These are phyloP conservation scores for Sporodiniella umbellata DNA, from an alignment of 371 early-diverging fungal species.

Conservation along the genomic window DNA sequence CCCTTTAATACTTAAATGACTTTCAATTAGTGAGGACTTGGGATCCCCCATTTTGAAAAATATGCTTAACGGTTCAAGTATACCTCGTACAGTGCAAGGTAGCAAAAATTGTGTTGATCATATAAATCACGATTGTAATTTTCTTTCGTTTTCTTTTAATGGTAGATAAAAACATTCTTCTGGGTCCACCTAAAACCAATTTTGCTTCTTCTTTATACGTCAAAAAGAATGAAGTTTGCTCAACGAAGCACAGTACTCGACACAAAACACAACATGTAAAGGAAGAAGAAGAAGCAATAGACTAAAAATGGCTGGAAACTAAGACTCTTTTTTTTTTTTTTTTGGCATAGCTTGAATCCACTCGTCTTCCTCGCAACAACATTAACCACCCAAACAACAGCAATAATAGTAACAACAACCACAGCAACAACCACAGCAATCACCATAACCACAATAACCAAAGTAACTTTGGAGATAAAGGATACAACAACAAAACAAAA, in stretches of 20 bases:
- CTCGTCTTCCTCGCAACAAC: not conserved
- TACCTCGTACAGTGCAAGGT: constrained; percentile 22
- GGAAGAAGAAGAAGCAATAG: not conserved
- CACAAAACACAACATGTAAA: not conserved
- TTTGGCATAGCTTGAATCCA: not conserved
- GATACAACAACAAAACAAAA: constrained; percentile 18
- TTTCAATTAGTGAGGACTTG: constrained; percentile 28
- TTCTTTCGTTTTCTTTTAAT: too few relatives aligned
- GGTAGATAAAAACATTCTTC: constrained; percentile 52
- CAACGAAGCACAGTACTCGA: constrained; percentile 4
- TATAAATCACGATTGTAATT: too few relatives aligned
- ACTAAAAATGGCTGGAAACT: not conserved
- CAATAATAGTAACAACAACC: not conserved
- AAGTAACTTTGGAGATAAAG: constrained; percentile 20
- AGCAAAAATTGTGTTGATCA: too few relatives aligned
- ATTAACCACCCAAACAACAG: too few relatives aligned
- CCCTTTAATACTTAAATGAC: not conserved
- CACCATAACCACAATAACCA: not conserved
- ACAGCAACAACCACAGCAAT: not conserved
- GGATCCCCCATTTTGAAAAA: constrained; percentile 33
- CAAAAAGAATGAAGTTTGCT: constrained; percentile 43
- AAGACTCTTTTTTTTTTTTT: too few relatives aligned
- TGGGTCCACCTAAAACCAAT: constrained; percentile 58
- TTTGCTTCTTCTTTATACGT: constrained; percentile 56
- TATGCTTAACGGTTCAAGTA: constrained; percentile 30